Base-by-base conservation (phyloP, 192 early-diverging fungal genomes). In the Coemansia sp. region DNA sequence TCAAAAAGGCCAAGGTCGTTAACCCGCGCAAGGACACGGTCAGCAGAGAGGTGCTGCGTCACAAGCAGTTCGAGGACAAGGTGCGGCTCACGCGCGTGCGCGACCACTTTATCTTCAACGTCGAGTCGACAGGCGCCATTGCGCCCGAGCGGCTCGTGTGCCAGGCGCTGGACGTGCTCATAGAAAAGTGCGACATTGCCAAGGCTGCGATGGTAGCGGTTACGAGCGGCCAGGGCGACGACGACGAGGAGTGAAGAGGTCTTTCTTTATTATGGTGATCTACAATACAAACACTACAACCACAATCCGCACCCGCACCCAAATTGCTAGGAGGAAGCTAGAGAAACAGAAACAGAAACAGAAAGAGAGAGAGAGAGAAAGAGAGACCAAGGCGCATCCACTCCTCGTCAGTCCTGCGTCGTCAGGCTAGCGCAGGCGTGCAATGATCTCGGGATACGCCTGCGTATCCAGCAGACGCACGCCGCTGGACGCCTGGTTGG, bases 71-170 rank as follows among this genome's bases (percentile, higher is more conserved):
- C 60, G 80, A 93, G 55, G 84, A 84, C 62, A 91, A 86, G 62
- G 96, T 98, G 28, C 78, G 81, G 35, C 75, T 98, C 33, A 87
- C 86, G 22, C 83, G 96, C 30, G 82, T 95, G 22, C 90, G 94
- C 27, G 93, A 98, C 61, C 96, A 98, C 67, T 98, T 97, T 63
- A 92, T 98, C 49, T 98, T 89, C 87, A 91, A 89, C 81, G 81
- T 97, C 50, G 93, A 97, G 73, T 90, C 90, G 5, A 86, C 87
- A 6, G 93, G 95, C 29, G 79, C 82, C 35, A 75, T 93, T 46
- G 64, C 82, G 25, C 88, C 94, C 3, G 78, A 94, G 64, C 73
- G 78, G 35, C 54, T 97, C 20, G 85, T 97, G 56, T 67, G 65
- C 44, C 82, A 87, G 57, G 86, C 93, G 14, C 70, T 91, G n/a